These are phyloP conservation scores for Amanita muscaria DNA, from an alignment of 768 basidiomycete species.

Conservation along the genomic window DNA sequence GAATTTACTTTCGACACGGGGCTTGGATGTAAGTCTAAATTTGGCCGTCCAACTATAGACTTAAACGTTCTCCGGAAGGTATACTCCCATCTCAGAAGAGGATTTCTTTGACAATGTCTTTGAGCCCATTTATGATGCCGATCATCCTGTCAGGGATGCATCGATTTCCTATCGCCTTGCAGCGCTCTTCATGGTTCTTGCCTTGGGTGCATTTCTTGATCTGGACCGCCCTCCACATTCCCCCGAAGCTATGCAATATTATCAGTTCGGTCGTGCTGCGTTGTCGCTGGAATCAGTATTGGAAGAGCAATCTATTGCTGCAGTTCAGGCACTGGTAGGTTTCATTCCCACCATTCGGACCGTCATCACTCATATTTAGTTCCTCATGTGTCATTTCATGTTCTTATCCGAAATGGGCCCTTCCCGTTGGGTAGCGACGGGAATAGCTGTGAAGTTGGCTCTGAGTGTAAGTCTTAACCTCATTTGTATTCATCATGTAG, in stretches of 20 bases:
- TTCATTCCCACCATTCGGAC: background rate
- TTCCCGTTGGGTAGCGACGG: conserved; percentile 64
- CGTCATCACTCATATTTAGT: no score
- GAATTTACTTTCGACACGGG: conserved; percentile 56
- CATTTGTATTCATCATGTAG: no score
- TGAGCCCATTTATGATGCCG: conserved; percentile 41
- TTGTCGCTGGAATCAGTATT: conserved; percentile 55
- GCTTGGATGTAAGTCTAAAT: conserved; percentile 55
- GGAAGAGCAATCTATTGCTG: conserved; percentile 42
- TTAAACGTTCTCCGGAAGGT: conserved; percentile 30
- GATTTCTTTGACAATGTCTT: conserved; percentile 49
- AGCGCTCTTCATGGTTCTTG: conserved; percentile 56
- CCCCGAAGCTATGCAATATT: conserved; percentile 48
- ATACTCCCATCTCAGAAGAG: conserved; percentile 51
- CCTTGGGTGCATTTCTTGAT: conserved; percentile 55
- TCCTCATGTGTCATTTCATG: conserved; percentile 25
- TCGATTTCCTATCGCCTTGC: conserved; percentile 46
- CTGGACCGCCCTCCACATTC: conserved; percentile 44
- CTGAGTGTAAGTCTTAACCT: conserved; percentile 44
- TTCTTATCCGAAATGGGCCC: conserved; percentile 44
- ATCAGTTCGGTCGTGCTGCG: conserved; percentile 51
- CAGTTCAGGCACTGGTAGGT: conserved; percentile 57
- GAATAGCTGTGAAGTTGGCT: conserved; percentile 59
- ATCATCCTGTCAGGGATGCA: conserved; percentile 28
- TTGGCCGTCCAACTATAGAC: background rate